Percentiles rank a stretch among this genome's conserved stretches.
phyloP scores from a whole-genome alignment of 495 filamentous ascomycete species.

The Entonaema liquescens region DNA sequence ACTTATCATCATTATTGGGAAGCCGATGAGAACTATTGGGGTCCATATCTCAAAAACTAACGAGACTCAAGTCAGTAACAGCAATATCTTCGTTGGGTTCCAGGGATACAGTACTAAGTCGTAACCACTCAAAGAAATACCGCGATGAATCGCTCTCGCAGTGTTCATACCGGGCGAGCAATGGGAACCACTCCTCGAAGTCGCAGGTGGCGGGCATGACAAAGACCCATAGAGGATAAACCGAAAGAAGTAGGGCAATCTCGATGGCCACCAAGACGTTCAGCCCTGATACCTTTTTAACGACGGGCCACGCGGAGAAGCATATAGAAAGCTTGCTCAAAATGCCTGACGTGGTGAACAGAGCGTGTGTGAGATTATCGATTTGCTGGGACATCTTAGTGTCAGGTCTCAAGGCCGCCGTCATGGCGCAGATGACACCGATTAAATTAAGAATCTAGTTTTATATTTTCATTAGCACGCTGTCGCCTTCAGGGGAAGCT shows the following conservation, averaged over 20 bases:
- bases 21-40: neutral
- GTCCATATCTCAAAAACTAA: neutral
- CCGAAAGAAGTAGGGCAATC: neutral
- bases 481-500: too few species aligned
- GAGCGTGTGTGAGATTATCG: neutral
- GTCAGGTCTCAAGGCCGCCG: too few species aligned
- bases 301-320: neutral
- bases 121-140: neutral
- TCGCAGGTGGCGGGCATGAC: neutral
- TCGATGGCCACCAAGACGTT: neutral
- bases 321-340: neutral
- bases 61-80: neutral
- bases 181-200: neutral
- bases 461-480: too few species aligned
- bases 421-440: too few species aligned
- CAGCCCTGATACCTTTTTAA: neutral
- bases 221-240: neutral
- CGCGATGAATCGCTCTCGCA: neutral
- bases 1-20: neutral
- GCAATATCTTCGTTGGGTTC: neutral
- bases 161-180: neutral
- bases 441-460: too few species aligned
- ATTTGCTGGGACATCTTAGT: neutral
- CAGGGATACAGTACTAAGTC: neutral
- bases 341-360: neutral